These are phyloP conservation scores for Anethum foeniculum DNA, from an alignment of 140 eudicot genomes.

Conservation along the genomic window DNA sequence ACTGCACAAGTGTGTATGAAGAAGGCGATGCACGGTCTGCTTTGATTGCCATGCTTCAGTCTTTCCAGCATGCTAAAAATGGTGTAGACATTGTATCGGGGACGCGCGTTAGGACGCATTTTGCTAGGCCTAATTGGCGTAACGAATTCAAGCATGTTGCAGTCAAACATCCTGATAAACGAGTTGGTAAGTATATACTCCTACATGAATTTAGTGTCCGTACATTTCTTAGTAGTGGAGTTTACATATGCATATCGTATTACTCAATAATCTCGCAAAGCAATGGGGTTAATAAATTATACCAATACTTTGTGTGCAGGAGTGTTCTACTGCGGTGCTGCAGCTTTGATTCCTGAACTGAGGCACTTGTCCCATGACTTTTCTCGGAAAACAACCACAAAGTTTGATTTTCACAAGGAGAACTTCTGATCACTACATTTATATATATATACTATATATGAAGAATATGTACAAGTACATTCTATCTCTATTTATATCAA, in stretches of 20 bases:
- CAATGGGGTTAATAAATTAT: neutral
- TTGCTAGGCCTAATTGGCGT: slow-evolving; percentile 42
- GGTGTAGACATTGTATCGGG: slow-evolving; percentile 37
- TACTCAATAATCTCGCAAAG: no score
- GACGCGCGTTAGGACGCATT: slow-evolving; percentile 36
- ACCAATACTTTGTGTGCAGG: slow-evolving; percentile 14
- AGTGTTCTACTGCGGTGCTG: slow-evolving; percentile 47
- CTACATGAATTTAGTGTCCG: neutral
- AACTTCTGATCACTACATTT: slow-evolving; percentile 21
- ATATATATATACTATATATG: no score
- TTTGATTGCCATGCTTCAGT: slow-evolving; percentile 37
- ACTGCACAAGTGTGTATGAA: slow-evolving; percentile 43
- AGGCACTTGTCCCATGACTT: slow-evolving; percentile 28
- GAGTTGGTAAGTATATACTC: slow-evolving; percentile 33
- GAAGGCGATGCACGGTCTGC: slow-evolving; percentile 52
- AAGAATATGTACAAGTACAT: neutral
- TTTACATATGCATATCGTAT: no score
- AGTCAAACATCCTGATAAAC: slow-evolving; percentile 19
- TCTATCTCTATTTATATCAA: neutral
- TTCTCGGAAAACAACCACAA: slow-evolving; percentile 26
- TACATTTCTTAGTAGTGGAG: no score
- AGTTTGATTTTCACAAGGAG: slow-evolving; percentile 45
- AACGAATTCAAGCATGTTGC: slow-evolving; percentile 32
- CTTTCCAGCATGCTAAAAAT: slow-evolving; percentile 34
- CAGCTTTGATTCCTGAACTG: slow-evolving; percentile 17